phyloP scores from a whole-genome alignment of 1,284 basidiomycete genomes.

The Cerrena zonata region DNA sequence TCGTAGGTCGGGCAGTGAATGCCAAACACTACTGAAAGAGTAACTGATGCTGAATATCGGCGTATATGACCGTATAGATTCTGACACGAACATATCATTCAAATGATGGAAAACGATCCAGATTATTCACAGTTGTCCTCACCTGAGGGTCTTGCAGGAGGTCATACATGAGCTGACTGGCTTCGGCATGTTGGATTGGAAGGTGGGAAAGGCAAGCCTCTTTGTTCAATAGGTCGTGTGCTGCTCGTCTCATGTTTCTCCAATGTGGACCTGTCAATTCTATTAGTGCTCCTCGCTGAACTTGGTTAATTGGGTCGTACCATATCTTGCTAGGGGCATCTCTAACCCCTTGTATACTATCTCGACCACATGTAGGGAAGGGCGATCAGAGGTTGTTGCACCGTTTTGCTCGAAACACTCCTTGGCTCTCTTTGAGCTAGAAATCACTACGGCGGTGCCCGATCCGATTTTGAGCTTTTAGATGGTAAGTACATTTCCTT shows the following conservation, averaged over 20 bases:
- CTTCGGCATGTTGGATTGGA: not conserved
- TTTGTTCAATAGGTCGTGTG: not conserved
- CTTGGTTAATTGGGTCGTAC: not conserved
- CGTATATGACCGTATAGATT: slow-evolving; percentile 12
- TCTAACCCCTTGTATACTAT: not conserved
- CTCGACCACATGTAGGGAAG: slow-evolving; percentile 21
- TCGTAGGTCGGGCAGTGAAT: slow-evolving; percentile 25
- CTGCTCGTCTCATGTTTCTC: not conserved
- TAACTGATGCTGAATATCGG: slow-evolving; percentile 25
- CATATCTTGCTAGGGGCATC: not conserved
- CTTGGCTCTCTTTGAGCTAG: slow-evolving; percentile 20
- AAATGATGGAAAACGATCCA: no score
- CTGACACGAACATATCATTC: not conserved
- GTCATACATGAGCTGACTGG: not conserved
- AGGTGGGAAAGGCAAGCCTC: not conserved
- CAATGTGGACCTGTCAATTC: not conserved
- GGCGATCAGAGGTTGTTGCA: slow-evolving; percentile 13
- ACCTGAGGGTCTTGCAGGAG: not conserved
- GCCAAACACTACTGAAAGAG: slow-evolving; percentile 27
- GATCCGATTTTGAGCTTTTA: slow-evolving; percentile 21
- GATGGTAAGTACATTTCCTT: no score
- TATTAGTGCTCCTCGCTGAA: not conserved
- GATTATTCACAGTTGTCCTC: not conserved
- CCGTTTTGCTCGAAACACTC: slow-evolving; percentile 27
- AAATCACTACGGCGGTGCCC: slow-evolving; percentile 24